Conservation (phyloP, 2,329 filamentous ascomycete genomes). For the Penicillium brasilianum region DNA sequence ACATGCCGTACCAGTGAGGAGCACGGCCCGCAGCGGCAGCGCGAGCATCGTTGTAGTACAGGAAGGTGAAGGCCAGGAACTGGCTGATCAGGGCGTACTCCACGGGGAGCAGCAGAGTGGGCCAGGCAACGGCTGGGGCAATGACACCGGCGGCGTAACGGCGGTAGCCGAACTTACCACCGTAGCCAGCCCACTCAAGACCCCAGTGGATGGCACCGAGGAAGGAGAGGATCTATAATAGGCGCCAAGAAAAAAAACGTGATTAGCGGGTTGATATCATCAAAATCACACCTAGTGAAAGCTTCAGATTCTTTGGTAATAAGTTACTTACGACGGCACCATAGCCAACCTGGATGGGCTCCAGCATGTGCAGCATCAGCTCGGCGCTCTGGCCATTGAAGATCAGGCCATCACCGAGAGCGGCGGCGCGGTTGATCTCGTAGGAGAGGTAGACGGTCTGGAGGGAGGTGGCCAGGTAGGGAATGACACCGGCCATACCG, state of each 20-base stretch:
- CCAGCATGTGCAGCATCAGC: conserved; percentile 72
- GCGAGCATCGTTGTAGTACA: conserved; percentile 83
- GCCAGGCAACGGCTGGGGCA: conserved; percentile 83
- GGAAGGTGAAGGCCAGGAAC: conserved; percentile 80
- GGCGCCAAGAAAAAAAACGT: neutral
- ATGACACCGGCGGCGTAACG: conserved; percentile 84
- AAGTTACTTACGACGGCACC: conserved; percentile 73
- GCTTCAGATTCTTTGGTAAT: neutral
- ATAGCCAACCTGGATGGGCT: conserved; percentile 88
- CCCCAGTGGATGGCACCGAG: conserved; percentile 94
- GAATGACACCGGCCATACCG: conserved; percentile 77
- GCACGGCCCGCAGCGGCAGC: conserved; percentile 77
- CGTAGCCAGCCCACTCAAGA: conserved; percentile 76
- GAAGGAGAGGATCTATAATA: conserved; percentile 79
- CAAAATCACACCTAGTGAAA: neutral
- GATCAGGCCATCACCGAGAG: conserved; percentile 65
- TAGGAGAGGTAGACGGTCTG: conserved; percentile 82
- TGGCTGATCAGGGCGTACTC: conserved; percentile 86
- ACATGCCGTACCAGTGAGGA: conserved; percentile 83
- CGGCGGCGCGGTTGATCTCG: conserved; percentile 73
- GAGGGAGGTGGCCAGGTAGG: conserved; percentile 83
- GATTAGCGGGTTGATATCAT: conserved; percentile 20
- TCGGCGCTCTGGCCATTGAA: conserved; percentile 74
- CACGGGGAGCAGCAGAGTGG: conserved; percentile 80
- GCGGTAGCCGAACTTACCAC: conserved; percentile 71